Conservation (phyloP, 1,284 basidiomycete genomes). For the Trichosporon sp. region DNA sequence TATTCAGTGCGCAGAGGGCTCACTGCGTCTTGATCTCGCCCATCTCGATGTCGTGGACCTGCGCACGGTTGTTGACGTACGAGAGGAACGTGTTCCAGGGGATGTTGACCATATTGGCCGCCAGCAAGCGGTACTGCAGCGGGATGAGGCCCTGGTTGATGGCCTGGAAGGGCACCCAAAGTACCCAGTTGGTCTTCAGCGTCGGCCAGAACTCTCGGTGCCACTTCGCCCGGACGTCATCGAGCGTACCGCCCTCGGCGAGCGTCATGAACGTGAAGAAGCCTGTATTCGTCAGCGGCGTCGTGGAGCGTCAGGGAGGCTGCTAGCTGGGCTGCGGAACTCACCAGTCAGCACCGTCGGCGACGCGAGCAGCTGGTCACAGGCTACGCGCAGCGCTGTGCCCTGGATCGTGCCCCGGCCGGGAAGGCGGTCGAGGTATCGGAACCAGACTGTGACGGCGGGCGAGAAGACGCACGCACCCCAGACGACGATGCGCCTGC, state of each 20-base stretch:
- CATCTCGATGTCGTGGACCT: conserved; percentile 12
- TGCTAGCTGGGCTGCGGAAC: conserved; percentile 8
- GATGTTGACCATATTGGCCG: conserved; percentile 49
- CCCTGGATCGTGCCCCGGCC: conserved; percentile 34
- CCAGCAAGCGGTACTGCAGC: conserved; percentile 46
- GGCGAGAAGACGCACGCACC: conserved; percentile 49
- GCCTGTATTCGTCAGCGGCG: conserved; percentile 19
- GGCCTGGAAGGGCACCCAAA: conserved; percentile 48
- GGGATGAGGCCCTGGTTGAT: conserved; percentile 47
- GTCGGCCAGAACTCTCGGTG: conserved; percentile 39
- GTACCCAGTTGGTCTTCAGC: conserved; percentile 44
- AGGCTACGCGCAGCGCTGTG: conserved; percentile 38
- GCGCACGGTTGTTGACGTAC: conserved; percentile 39
- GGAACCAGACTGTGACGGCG: conserved; percentile 46
- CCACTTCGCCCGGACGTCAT: conserved; percentile 46
- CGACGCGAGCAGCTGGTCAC: conserved; percentile 51
- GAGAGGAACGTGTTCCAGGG: conserved; percentile 51
- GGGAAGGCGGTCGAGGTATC: conserved; percentile 37
- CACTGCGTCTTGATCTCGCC: conserved; percentile 48
- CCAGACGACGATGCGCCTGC: conserved; percentile 47
- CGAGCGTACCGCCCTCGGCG: conserved; percentile 48
- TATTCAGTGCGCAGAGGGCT: conserved; percentile 51
- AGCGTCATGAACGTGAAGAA: conserved; percentile 51
- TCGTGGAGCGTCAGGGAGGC: too few relatives aligned
- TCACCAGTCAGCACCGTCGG: conserved; percentile 43